Conservation (phyloP, 2,329 filamentous ascomycete species). For the Fusarium haematococcum region DNA sequence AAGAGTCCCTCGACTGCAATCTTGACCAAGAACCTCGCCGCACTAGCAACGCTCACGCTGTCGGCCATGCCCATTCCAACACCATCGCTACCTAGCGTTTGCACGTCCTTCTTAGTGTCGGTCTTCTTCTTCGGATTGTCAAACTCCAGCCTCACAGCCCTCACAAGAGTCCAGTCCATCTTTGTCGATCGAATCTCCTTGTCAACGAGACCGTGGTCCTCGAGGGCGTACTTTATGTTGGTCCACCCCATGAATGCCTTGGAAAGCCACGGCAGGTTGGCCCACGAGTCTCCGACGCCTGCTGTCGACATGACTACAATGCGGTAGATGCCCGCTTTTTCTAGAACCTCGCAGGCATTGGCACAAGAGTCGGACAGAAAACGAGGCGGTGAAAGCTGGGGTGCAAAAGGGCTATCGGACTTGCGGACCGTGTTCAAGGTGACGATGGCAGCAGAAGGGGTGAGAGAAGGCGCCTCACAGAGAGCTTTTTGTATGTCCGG, state of each 20-base stretch:
- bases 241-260: slow-evolving; percentile 54
- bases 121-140: slow-evolving; percentile 37
- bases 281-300: slow-evolving; percentile 54
- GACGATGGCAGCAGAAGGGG: slow-evolving; percentile 50
- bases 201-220: slow-evolving; percentile 52
- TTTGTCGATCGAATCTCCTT: slow-evolving; percentile 49
- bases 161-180: slow-evolving; percentile 53
- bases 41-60: slow-evolving; percentile 43
- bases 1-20: slow-evolving; percentile 44
- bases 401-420: slow-evolving; percentile 55
- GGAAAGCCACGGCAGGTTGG: slow-evolving; percentile 48
- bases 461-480: slow-evolving; percentile 28
- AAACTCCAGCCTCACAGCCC: slow-evolving; percentile 48
- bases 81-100: slow-evolving; percentile 46
- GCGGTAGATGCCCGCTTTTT: slow-evolving; percentile 46
- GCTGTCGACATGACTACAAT: slow-evolving; percentile 55
- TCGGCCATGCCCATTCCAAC: slow-evolving; percentile 48
- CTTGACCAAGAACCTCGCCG: slow-evolving; percentile 51
- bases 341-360: slow-evolving; percentile 49
- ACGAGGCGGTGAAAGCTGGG: slow-evolving; percentile 52
- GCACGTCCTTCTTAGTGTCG: slow-evolving; percentile 25
- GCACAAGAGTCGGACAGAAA: slow-evolving; percentile 53
- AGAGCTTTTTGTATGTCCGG: slow-evolving; percentile 48
- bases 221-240: slow-evolving; percentile 54
- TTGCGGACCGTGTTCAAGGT: slow-evolving; percentile 55